Conservation (phyloP, 176 grass and related monocot species). For the Musa itinerans region DNA sequence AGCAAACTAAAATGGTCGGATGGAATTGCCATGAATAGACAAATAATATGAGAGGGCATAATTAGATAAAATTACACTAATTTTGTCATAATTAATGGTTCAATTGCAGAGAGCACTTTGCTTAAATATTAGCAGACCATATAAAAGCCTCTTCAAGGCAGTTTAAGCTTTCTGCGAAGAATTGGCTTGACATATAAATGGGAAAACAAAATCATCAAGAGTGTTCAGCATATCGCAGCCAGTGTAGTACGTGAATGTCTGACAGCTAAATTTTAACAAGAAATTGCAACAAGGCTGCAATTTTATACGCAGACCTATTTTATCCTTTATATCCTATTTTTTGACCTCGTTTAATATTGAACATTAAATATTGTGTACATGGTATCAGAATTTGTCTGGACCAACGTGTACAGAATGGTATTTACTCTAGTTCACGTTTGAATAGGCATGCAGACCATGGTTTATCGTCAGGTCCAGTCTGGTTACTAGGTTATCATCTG, state of each 20-base stretch:
- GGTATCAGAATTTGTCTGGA: too few relatives aligned
- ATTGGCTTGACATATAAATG: too few relatives aligned
- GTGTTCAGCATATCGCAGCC: too few relatives aligned
- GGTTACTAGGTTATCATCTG: too few relatives aligned
- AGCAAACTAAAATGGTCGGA: neutral
- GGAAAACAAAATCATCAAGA: too few relatives aligned
- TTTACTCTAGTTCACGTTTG: too few relatives aligned
- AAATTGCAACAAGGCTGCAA: neutral
- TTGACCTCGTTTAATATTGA: too few relatives aligned
- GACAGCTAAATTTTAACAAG: neutral
- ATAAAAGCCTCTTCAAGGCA: neutral
- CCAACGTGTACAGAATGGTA: too few relatives aligned
- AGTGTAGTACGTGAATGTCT: neutral
- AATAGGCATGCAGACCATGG: too few relatives aligned
- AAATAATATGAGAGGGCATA: too few relatives aligned
- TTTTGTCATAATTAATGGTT: neutral
- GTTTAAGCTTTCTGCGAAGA: neutral
- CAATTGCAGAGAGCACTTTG: neutral
- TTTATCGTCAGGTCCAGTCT: too few relatives aligned
- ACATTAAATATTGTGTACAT: too few relatives aligned
- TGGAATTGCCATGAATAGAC: neutral
- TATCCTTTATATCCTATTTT: neutral
- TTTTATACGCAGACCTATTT: neutral
- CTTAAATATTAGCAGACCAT: neutral
- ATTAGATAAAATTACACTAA: neutral